Evolutionary conservation across 202 grass and related monocot genomes (phyloP).

Genomic region (Bolboschoenoplectus hybrid): DNA sequence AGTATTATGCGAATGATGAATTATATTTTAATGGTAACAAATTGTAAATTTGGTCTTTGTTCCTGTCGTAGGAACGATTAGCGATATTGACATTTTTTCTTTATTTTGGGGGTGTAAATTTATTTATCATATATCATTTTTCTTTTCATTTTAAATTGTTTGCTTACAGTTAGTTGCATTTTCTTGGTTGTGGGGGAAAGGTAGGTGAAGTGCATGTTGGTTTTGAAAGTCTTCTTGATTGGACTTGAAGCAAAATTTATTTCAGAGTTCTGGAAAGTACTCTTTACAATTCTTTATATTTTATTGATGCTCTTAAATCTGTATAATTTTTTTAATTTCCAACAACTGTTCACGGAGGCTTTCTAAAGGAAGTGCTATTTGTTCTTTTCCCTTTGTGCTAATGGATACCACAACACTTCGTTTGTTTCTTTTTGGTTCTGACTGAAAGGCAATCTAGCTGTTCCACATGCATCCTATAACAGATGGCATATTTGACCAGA

Average conservation of each 20-base stretch:
- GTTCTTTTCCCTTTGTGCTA: constrained; percentile 14
- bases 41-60: neutral
- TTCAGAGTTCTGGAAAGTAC: constrained; percentile 14
- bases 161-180: constrained; percentile 8
- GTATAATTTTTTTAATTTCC: constrained; percentile 14
- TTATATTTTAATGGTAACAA: neutral
- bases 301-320: neutral
- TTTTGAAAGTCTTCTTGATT: neutral
- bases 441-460: constrained; percentile 13
- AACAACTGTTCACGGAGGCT: constrained; percentile 1
- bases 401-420: neutral
- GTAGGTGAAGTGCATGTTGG: neutral
- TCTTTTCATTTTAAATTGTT: neutral
- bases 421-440: constrained; percentile 14
- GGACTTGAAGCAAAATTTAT: neutral
- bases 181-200: neutral
- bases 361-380: neutral
- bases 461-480: constrained; percentile 26
- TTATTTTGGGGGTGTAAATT: neutral
- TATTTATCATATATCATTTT: neutral
- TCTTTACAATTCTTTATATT: neutral
- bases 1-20: neutral
- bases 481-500: constrained; percentile 26
- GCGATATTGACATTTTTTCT: neutral
- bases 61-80: neutral